Evolutionary conservation across 108 stramenopile genomes (phyloP).

Genomic region (Pinguiococcus pyrenoidosus): DNA sequence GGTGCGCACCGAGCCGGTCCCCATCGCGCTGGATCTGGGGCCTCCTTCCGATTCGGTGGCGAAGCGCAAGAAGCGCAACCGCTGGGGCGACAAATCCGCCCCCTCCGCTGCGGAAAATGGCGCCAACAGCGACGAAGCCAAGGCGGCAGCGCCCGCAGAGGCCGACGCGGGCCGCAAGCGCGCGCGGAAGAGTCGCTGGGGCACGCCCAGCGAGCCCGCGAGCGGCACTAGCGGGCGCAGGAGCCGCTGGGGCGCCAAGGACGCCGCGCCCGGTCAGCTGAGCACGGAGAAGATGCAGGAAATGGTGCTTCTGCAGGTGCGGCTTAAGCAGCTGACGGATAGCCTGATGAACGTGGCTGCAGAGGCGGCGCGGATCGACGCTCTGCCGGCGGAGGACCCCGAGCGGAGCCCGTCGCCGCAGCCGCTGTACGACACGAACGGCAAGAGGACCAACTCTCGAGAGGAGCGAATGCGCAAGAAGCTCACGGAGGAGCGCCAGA

Average conservation of each 20-base stretch:
- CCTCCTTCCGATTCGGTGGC: too few species aligned
- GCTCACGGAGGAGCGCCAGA: conserved; percentile 60
- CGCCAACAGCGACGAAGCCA: neutral
- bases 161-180: conserved; percentile 1
- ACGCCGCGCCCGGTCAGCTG: neutral
- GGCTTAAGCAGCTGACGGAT: conserved; percentile 21
- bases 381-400: conserved; percentile 35
- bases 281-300: conserved; percentile 38
- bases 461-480: conserved; percentile 79
- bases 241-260: neutral
- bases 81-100: neutral
- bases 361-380: conserved; percentile 30
- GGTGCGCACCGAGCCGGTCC: too few species aligned
- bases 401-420: conserved; percentile 43
- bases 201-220: neutral
- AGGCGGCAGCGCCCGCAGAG: neutral
- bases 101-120: too few species aligned
- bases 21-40: too few species aligned
- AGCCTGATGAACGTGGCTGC: conserved; percentile 14
- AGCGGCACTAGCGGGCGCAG: neutral
- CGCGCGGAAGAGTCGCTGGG: conserved; percentile 3
- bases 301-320: conserved; percentile 31
- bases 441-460: conserved; percentile 83
- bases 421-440: conserved; percentile 73
- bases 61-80: neutral